phyloP scores from a whole-genome alignment of 179 eudicot genomes.

The Vitellaria paradoxa region DNA sequence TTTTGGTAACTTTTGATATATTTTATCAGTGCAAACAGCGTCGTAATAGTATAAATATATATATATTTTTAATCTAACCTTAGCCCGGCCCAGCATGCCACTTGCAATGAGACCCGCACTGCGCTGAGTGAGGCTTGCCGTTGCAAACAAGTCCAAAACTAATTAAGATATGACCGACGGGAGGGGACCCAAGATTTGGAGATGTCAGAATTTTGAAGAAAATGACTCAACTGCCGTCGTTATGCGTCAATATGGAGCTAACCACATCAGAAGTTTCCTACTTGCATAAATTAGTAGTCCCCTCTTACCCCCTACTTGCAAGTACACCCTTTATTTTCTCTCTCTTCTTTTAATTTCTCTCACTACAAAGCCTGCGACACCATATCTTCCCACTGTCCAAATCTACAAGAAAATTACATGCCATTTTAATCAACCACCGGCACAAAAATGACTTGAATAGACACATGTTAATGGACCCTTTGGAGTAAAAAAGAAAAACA shows the following conservation, averaged over 20 bases:
- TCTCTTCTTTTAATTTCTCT: neutral
- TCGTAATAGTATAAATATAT: too few relatives aligned
- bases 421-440: too few relatives aligned
- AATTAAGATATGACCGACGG: neutral
- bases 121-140: neutral
- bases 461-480: too few relatives aligned
- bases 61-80: too few relatives aligned
- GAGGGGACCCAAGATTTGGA: neutral
- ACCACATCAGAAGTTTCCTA: conserved; percentile 1
- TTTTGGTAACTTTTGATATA: too few relatives aligned
- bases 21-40: too few relatives aligned
- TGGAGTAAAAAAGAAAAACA: too few relatives aligned
- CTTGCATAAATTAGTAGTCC: neutral
- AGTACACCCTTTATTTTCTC: neutral
- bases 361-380: neutral
- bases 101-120: neutral
- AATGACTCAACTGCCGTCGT: conserved; percentile 16
- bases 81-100: too few relatives aligned
- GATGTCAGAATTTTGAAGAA: conserved; percentile 11
- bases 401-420: conserved; percentile 22
- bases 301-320: conserved; percentile 9
- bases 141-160: neutral
- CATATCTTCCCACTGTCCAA: conserved; percentile 16
- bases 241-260: conserved; percentile 13
- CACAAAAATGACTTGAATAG: too few relatives aligned